Conservation (phyloP, 805 yeast species). For the Saccharomycopsis sp. region DNA sequence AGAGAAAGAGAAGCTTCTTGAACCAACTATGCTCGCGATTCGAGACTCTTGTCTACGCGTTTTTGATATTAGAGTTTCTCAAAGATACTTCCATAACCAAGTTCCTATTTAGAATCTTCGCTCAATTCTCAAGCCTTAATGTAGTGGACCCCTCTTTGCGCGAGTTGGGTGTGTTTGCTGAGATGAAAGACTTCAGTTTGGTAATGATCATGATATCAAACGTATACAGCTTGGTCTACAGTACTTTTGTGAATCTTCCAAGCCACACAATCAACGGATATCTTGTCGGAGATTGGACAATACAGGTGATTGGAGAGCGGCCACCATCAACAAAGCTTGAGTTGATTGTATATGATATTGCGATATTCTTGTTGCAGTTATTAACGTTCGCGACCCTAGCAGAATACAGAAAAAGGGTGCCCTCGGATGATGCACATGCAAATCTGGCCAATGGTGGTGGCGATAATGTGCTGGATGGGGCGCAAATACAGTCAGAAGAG, state of each 20-base stretch:
- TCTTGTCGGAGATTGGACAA: slow-evolving; percentile 12
- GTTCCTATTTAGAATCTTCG: slow-evolving; percentile 6
- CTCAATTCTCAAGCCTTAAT: neutral
- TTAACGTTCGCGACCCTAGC: neutral
- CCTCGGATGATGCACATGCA: neutral
- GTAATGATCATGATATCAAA: slow-evolving; percentile 5
- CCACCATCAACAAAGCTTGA: slow-evolving; percentile 7
- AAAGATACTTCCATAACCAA: slow-evolving; percentile 18
- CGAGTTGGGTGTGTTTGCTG: neutral
- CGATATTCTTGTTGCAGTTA: slow-evolving; percentile 12
- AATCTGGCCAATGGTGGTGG: too few relatives aligned
- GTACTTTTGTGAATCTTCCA: slow-evolving; percentile 9
- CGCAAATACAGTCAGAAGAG: neutral
- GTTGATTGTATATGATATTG: slow-evolving; percentile 11
- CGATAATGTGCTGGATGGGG: too few relatives aligned
- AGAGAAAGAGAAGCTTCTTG: neutral
- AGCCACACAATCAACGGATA: slow-evolving; percentile 2
- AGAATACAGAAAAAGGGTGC: neutral
- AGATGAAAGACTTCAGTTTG: slow-evolving; percentile 3
- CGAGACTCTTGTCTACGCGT: slow-evolving; percentile 8
- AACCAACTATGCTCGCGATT: slow-evolving; percentile 3
- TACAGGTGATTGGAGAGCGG: slow-evolving; percentile 17
- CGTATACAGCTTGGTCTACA: slow-evolving; percentile 9
- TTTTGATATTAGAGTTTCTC: slow-evolving; percentile 12
- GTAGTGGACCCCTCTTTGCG: slow-evolving; percentile 4